phyloP scores from a whole-genome alignment of 176 grass and related monocot species.

The Triticum urartu region DNA sequence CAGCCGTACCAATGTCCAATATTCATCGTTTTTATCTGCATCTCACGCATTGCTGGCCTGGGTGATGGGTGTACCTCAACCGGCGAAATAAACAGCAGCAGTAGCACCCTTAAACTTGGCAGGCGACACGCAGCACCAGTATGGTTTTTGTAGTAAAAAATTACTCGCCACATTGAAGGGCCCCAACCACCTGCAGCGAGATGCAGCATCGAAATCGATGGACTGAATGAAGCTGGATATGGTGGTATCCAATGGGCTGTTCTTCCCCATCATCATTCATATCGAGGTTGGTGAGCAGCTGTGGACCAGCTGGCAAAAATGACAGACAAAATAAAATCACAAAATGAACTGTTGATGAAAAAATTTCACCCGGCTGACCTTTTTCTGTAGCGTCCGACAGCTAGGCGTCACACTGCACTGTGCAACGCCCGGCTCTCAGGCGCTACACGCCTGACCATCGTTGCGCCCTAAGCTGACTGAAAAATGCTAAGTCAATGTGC shows the following conservation, averaged over 20 bases:
- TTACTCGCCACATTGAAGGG: not conserved
- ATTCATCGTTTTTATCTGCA: slow-evolving; percentile 1
- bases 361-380: too few relatives aligned
- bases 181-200: not conserved
- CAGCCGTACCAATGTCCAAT: not conserved
- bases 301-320: slow-evolving; percentile 6
- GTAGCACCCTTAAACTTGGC: not conserved
- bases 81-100: not conserved
- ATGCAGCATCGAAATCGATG: slow-evolving; percentile 11
- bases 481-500: too few relatives aligned
- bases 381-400: too few relatives aligned
- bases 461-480: too few relatives aligned
- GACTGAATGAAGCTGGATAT: not conserved
- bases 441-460: too few relatives aligned
- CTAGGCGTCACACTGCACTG: too few relatives aligned
- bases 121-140: not conserved
- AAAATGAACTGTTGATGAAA: too few relatives aligned
- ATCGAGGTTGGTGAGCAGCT: slow-evolving; percentile 29
- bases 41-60: slow-evolving; percentile 9
- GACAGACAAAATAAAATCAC: too few relatives aligned
- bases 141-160: not conserved
- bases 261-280: slow-evolving; percentile 40
- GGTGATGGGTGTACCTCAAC: not conserved
- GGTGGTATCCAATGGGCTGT: not conserved
- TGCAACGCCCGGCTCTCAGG: too few relatives aligned